Conservation (phyloP, 129 eudicot genomes). For the Tagetes patula region DNA sequence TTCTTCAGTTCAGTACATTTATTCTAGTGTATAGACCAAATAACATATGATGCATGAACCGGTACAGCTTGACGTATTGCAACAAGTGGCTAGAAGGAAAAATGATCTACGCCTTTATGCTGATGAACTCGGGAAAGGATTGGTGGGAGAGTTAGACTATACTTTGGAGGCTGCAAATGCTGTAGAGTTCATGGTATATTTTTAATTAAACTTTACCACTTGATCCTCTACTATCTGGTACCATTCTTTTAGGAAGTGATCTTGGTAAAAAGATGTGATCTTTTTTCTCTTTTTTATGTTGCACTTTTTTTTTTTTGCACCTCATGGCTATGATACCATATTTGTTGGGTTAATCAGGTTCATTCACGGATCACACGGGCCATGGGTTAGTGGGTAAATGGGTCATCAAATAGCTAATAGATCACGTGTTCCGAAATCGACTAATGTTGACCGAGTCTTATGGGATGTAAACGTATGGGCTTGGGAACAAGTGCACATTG, state of each 20-base stretch:
- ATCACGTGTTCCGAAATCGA: too few relatives aligned
- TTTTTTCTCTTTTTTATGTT: neutral
- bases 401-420: too few relatives aligned
- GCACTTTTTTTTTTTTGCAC: neutral
- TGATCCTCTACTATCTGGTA: conserved; percentile 16
- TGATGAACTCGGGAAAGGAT: conserved; percentile 96
- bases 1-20: conserved; percentile 24
- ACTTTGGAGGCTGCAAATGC: conserved; percentile 94
- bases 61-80: conserved; percentile 73
- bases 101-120: conserved; percentile 85
- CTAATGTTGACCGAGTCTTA: too few relatives aligned
- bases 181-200: conserved; percentile 61
- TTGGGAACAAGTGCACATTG: too few relatives aligned
- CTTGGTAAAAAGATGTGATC: conserved; percentile 18
- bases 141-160: conserved; percentile 95
- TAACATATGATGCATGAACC: conserved; percentile 34
- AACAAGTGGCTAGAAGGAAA: conserved; percentile 81
- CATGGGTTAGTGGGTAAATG: too few relatives aligned
- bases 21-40: conserved; percentile 19
- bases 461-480: too few relatives aligned
- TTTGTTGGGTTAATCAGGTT: neutral
- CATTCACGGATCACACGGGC: too few relatives aligned
- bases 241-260: conserved; percentile 20
- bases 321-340: conserved; percentile 7
- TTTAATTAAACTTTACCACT: conserved; percentile 4